These are phyloP conservation scores for Fusarium pininemorale DNA, from an alignment of 2,329 filamentous ascomycete species.

Conservation along the genomic window DNA sequence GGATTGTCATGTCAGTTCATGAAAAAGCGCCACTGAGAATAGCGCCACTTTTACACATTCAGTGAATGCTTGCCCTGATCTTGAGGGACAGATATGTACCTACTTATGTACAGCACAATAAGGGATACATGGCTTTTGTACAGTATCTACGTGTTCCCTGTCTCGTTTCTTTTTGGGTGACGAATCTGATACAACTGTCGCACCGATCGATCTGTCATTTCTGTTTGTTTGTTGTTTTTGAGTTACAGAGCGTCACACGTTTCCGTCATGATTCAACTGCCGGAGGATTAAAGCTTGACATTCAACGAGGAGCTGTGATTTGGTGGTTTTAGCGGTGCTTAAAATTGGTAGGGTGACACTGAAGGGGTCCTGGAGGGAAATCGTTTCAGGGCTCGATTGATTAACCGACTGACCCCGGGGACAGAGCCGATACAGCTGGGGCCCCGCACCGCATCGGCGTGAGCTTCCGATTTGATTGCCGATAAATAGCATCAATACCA, in stretches of 20 bases:
- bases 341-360: background rate
- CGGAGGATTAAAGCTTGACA: conserved; percentile 5
- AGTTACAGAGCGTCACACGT: background rate
- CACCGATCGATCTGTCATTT: conserved; percentile 6
- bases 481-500: background rate
- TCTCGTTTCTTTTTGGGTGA: background rate
- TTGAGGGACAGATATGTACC: background rate
- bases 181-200: background rate
- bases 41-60: background rate
- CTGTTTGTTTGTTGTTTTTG: background rate
- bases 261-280: conserved; percentile 16
- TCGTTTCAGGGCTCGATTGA: background rate
- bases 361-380: background rate
- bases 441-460: background rate
- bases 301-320: background rate
- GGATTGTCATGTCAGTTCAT: background rate
- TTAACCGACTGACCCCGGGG: background rate
- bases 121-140: too few species aligned
- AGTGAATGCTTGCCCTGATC: background rate
- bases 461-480: background rate
- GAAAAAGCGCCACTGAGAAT: background rate
- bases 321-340: background rate
- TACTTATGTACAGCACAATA: background rate
- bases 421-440: background rate
- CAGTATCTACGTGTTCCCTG: background rate